Percentiles rank a stretch among this genome's conserved stretches.
These are phyloP conservation scores for Endocladia muricata DNA, from an alignment of 31 red algal species.

Conservation along the genomic window DNA sequence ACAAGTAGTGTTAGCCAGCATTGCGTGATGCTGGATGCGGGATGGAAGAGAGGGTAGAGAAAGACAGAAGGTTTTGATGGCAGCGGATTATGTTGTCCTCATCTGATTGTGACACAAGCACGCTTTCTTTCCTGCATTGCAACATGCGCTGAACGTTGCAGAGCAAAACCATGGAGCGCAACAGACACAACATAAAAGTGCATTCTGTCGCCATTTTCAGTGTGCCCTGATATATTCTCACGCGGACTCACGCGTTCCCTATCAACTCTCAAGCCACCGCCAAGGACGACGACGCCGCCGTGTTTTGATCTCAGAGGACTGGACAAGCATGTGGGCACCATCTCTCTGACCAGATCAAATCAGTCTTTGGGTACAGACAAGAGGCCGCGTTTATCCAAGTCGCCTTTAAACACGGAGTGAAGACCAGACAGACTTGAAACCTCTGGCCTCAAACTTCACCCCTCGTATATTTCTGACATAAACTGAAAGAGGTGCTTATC, in stretches of 20 bases:
- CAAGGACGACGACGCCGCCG: background rate
- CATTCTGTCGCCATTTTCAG: slow-evolving; percentile 45
- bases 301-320: background rate
- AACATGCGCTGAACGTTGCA: slow-evolving; percentile 59
- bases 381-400: background rate
- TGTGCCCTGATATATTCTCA: slow-evolving; percentile 32
- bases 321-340: background rate
- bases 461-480: no score
- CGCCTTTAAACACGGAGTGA: background rate
- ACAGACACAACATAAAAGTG: background rate
- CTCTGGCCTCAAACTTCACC: background rate
- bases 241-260: background rate
- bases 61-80: slow-evolving; percentile 17
- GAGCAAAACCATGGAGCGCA: slow-evolving; percentile 12
- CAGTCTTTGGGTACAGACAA: background rate
- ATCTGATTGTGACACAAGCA: slow-evolving; percentile 46
- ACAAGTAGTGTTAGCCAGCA: no score
- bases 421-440: background rate
- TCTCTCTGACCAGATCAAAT: background rate
- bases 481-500: no score
- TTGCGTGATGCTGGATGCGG: no score
- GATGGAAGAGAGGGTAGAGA: no score
- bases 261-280: background rate
- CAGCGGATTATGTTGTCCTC: slow-evolving; percentile 13
- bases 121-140: slow-evolving; percentile 40